Conservation (phyloP, 495 filamentous ascomycete genomes). For the Durotheca rogersii region DNA sequence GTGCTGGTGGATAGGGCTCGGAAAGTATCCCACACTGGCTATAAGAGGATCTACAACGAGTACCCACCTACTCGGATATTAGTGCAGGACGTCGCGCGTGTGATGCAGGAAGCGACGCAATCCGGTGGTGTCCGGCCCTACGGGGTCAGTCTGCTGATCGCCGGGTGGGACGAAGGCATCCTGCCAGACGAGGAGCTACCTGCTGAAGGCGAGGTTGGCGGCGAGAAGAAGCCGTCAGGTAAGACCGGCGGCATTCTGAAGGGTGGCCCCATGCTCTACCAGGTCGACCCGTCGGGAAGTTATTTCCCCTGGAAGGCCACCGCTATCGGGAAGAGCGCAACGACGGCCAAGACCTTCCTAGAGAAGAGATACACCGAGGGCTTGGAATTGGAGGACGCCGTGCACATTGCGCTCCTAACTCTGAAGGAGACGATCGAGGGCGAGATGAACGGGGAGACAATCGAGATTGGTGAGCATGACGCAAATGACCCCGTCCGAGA, state of each 20-base stretch:
- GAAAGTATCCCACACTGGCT: slow-evolving; percentile 97
- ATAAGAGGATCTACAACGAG: slow-evolving; percentile 99
- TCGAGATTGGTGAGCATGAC: slow-evolving; percentile 81
- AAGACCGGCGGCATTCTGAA: slow-evolving; percentile 96
- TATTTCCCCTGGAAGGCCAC: slow-evolving; percentile 99
- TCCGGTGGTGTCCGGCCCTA: slow-evolving; percentile 97
- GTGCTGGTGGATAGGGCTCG: slow-evolving; percentile 96
- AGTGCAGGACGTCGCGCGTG: slow-evolving; percentile 95
- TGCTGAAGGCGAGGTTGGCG: slow-evolving; percentile 50
- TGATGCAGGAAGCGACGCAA: slow-evolving; percentile 99
- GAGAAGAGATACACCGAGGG: slow-evolving; percentile 98
- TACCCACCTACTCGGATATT: slow-evolving; percentile 98
- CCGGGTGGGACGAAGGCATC: slow-evolving; percentile 96
- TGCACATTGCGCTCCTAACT: slow-evolving; percentile 96
- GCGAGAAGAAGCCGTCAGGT: slow-evolving; percentile 65
- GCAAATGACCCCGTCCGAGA: not conserved
- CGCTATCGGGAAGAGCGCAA: slow-evolving; percentile 97
- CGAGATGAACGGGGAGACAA: slow-evolving; percentile 98
- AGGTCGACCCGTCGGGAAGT: slow-evolving; percentile 94
- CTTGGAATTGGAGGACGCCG: slow-evolving; percentile 94
- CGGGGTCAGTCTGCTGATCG: slow-evolving; percentile 90
- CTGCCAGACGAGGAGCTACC: slow-evolving; percentile 64
- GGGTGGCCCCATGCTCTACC: slow-evolving; percentile 95
- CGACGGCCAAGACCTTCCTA: slow-evolving; percentile 95
- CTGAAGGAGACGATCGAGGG: slow-evolving; percentile 99